A percentile compares a stretch with the other conserved stretches of the same genome.
These are phyloP conservation scores for Suillus hirtellus DNA, from an alignment of 768 basidiomycete species.

Conservation along the genomic window DNA sequence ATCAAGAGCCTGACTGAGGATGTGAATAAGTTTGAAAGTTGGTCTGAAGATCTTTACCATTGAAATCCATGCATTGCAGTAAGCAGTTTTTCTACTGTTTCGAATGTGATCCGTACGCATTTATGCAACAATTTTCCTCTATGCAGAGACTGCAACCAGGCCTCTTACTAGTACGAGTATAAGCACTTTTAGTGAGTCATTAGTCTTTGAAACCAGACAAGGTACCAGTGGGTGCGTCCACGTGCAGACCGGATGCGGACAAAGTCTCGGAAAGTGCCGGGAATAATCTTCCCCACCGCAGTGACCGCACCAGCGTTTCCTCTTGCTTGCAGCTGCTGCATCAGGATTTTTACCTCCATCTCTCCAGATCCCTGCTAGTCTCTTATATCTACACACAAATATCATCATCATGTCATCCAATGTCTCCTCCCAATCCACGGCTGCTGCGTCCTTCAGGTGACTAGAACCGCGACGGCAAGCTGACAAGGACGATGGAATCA, in stretches of 20 bases:
- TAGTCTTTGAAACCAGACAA: no score
- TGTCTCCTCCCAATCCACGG: not conserved
- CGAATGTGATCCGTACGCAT: not conserved
- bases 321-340: no score
- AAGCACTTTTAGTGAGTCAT: no score
- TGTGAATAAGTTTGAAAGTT: constrained; percentile 6
- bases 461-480: not conserved
- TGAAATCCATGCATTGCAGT: not conserved
- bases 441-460: not conserved
- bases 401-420: not conserved
- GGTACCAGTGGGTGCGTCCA: no score
- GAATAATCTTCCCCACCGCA: no score
- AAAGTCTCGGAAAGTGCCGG: no score
- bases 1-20: constrained; percentile 8
- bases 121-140: no score
- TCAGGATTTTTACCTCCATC: no score
- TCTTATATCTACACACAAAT: not conserved
- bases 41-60: constrained; percentile 13
- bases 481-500: not conserved
- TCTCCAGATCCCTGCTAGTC: not conserved
- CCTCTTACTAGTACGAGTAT: no score
- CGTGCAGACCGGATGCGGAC: no score
- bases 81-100: not conserved
- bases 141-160: not conserved
- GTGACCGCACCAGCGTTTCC: no score